Evolutionary conservation across 495 filamentous ascomycete genomes (phyloP).

Genomic region (Neurospora sp.): DNA sequence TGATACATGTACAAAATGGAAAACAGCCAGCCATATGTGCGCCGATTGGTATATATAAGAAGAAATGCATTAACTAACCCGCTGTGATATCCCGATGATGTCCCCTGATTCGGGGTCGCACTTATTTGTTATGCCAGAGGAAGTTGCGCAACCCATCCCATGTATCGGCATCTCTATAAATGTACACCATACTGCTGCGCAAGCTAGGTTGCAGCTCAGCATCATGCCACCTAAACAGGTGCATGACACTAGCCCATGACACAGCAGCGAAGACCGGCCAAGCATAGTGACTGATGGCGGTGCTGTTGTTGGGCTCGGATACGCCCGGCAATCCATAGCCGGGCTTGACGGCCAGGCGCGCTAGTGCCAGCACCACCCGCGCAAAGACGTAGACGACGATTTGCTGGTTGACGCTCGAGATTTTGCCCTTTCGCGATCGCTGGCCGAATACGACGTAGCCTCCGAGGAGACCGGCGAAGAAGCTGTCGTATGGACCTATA

Average conservation of each 20-base stretch:
- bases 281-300: constrained; percentile 52
- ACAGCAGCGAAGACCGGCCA: constrained; percentile 86
- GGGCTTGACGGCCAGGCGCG: constrained; percentile 69
- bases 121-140: constrained; percentile 72
- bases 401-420: constrained; percentile 83
- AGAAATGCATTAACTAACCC: neutral
- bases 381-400: constrained; percentile 98
- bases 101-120: neutral
- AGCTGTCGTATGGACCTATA: constrained; percentile 61
- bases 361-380: constrained; percentile 72
- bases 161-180: constrained; percentile 74
- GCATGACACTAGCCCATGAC: constrained; percentile 92
- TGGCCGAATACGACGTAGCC: constrained; percentile 91
- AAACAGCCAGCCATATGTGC: neutral
- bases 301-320: constrained; percentile 25
- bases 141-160: constrained; percentile 78
- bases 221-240: constrained; percentile 83
- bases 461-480: constrained; percentile 83
- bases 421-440: constrained; percentile 45
- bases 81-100: neutral
- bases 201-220: constrained; percentile 82
- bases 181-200: constrained; percentile 95
- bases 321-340: constrained; percentile 34
- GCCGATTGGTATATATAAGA: neutral
- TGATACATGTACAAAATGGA: neutral